Conservation (phyloP, 140 eudicot species). For the Flaveria floridana region DNA sequence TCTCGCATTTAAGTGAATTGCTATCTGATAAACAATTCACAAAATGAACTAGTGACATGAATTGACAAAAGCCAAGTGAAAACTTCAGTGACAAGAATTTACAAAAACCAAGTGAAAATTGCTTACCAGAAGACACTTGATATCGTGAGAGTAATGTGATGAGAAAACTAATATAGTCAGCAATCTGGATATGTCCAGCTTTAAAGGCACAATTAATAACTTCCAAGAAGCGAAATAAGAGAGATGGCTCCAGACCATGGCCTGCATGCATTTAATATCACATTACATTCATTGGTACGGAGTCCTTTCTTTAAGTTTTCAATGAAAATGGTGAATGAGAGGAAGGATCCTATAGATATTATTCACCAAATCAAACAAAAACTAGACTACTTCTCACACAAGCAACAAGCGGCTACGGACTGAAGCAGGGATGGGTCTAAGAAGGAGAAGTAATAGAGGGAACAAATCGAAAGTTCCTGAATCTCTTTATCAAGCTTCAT, state of each 20-base stretch:
- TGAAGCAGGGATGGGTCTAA: conserved; percentile 55
- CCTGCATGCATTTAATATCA: conserved; percentile 48
- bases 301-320: conserved; percentile 6
- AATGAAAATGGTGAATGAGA: background rate
- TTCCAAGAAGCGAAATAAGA: conserved; percentile 66
- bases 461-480: conserved; percentile 74
- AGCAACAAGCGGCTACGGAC: conserved; percentile 73
- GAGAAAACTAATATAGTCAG: conserved; percentile 72
- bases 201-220: conserved; percentile 59
- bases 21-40: conserved; percentile 44
- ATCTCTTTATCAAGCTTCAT: conserved; percentile 57
- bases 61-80: background rate
- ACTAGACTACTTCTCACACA: conserved; percentile 49
- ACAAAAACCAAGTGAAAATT: background rate
- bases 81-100: conserved; percentile 2
- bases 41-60: background rate
- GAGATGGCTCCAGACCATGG: conserved; percentile 53
- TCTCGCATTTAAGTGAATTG: conserved; percentile 30
- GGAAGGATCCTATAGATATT: background rate
- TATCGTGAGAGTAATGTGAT: conserved; percentile 69
- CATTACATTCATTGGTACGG: background rate
- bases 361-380: background rate
- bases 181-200: conserved; percentile 74
- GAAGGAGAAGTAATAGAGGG: conserved; percentile 75
- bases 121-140: conserved; percentile 50